Conservation (phyloP, 1,139 yeast genomes). For the Magnusiomyces suaveolens region DNA sequence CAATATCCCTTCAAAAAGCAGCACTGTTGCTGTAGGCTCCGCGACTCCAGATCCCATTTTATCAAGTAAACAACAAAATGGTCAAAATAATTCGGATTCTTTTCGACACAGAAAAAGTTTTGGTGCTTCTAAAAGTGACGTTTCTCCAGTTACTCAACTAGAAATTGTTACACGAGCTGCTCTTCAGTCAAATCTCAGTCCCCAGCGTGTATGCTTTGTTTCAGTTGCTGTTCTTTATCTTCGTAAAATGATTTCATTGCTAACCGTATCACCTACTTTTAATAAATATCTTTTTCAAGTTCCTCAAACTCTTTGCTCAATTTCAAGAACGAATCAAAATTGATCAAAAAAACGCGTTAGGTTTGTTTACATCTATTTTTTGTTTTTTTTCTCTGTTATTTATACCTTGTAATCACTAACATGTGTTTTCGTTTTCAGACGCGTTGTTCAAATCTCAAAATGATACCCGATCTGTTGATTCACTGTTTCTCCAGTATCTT, state of each 20-base stretch:
- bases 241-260: too few species aligned
- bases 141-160: constrained; percentile 5
- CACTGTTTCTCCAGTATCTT: constrained; percentile 29
- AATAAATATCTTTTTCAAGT: too few species aligned
- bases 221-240: too few species aligned
- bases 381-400: neutral
- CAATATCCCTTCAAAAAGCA: too few species aligned
- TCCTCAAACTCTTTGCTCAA: constrained; percentile 26
- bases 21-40: too few species aligned
- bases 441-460: constrained; percentile 12
- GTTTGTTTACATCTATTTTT: too few species aligned
- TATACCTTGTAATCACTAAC: neutral
- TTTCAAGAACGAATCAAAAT: constrained; percentile 25
- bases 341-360: constrained; percentile 9
- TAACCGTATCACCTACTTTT: too few species aligned
- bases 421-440: neutral
- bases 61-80: too few species aligned
- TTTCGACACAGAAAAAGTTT: neutral
- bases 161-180: constrained; percentile 10
- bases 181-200: constrained; percentile 10
- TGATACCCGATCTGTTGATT: constrained; percentile 19
- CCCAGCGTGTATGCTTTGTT: too few species aligned
- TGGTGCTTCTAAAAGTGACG: neutral
- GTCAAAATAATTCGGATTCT: too few species aligned
- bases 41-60: too few species aligned